Percentiles rank a stretch among this genome's conserved stretches.
phyloP scores from a whole-genome alignment of 805 yeast genomes.

The Blastobotrys terrestris region DNA sequence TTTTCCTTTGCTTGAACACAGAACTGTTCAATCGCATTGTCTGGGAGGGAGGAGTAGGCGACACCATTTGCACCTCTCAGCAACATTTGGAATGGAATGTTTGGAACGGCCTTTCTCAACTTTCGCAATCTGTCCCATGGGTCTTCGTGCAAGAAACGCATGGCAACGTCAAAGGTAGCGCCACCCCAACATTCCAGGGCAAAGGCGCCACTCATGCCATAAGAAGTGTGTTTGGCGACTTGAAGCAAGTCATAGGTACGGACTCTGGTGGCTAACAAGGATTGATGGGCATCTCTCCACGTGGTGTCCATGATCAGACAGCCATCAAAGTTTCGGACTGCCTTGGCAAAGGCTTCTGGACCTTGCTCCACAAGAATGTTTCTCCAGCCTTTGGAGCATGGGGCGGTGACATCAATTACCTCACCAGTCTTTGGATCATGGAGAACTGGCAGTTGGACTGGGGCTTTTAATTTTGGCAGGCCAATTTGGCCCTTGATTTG shows the following conservation, averaged over 20 bases:
- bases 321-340: constrained; percentile 79
- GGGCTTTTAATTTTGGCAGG: constrained; percentile 69
- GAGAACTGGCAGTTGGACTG: constrained; percentile 69
- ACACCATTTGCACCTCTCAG: constrained; percentile 99
- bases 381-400: constrained; percentile 85
- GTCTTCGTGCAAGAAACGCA: constrained; percentile 97
- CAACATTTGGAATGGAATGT: constrained; percentile 98
- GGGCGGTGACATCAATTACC: constrained; percentile 49
- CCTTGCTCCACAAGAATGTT: constrained; percentile 78
- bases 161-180: constrained; percentile 97
- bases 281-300: constrained; percentile 99
- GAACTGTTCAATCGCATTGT: constrained; percentile 96
- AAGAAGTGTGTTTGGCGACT: constrained; percentile 91
- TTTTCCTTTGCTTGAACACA: constrained; percentile 89
- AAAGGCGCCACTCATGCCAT: constrained; percentile 83
- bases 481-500: constrained; percentile 96
- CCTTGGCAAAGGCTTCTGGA: constrained; percentile 82
- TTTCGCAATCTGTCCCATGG: constrained; percentile 96
- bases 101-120: constrained; percentile 87
- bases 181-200: constrained; percentile 99
- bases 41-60: constrained; percentile 96
- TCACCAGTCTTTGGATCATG: constrained; percentile 56
- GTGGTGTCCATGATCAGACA: constrained; percentile 96
- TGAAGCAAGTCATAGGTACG: constrained; percentile 87
- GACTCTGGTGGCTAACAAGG: constrained; percentile 92